Evolutionary conservation across 345 rosid genomes (phyloP), one percentile per base, ranked within the genome.

Genomic region (Pugionium dolabratum): DNA sequence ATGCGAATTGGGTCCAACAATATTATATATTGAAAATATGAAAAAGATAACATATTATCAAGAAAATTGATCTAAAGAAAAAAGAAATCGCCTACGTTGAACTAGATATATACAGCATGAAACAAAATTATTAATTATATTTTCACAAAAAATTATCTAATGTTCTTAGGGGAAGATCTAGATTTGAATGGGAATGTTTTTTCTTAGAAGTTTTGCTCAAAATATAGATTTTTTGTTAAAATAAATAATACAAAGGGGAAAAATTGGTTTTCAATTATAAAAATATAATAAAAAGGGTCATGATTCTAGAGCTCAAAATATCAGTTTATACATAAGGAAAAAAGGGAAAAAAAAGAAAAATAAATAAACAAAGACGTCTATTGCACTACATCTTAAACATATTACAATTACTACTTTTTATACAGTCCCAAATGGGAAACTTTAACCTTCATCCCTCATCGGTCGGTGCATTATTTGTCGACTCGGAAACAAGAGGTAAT

Each of bases 401-500:
- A 58, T 72, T 50, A 72, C 71, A 65, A 28, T 58, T 64, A 65
- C 60, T 64, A 34, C 58, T 40, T 63, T 18, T 64, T 65, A 4
- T 35, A 66, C 67, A 72, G 35, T 57, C 29, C 71, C 66, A 25
- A 41, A 41, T 51, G 61, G 71, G 66, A 59, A 29, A 42, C 50
- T 59, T 50, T 53, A 40, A 59, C 67, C 49, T 66, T 51, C 44
- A 45, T 66, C 71, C 72, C 67, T 73, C 65, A 50, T 59, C 67
- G 64, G 52, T 73, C 62, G 72, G 77, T 73, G 46, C 69, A 47
- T 74, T 67, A 67, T 67, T 67, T 60, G 56, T 59, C 56, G 39
- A 73, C 67, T 58, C 61, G 43, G 48, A 53, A 36, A 66, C 67
- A 58, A 59, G 66, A 65, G 54, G 66, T 59, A 66, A 65, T 2